Conservation (phyloP, 148 eudicot species). For the Salicornia ramosissima region DNA sequence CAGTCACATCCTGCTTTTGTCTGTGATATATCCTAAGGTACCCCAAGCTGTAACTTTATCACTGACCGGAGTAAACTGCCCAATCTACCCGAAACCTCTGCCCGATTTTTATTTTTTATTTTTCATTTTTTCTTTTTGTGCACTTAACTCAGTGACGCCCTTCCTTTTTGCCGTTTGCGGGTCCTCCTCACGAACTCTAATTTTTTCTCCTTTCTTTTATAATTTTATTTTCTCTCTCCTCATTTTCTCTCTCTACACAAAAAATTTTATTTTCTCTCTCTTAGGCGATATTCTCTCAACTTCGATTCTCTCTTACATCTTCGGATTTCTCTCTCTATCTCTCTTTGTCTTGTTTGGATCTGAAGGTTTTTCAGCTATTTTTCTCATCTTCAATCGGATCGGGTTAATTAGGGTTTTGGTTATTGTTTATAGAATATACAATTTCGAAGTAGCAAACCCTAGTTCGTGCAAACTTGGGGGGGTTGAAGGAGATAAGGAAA, state of each 20-base stretch:
- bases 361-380: neutral
- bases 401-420: constrained; percentile 22
- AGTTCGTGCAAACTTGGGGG: constrained; percentile 11
- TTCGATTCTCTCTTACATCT: constrained; percentile 1
- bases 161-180: constrained; percentile 33
- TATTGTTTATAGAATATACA: neutral
- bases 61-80: constrained; percentile 15
- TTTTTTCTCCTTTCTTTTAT: constrained; percentile 13
- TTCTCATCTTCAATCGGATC: constrained; percentile 18
- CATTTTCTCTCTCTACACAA: constrained; percentile 11
- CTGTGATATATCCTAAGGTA: constrained; percentile 10
- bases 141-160: constrained; percentile 22
- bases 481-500: neutral
- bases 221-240: constrained; percentile 3
- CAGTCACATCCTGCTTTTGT: constrained; percentile 13
- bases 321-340: neutral
- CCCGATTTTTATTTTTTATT: constrained; percentile 10
- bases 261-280: constrained; percentile 4
- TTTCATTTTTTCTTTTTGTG: neutral
- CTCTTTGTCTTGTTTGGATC: constrained; percentile 7
- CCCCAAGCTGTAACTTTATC: constrained; percentile 21
- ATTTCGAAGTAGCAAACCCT: constrained; percentile 10
- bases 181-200: constrained; percentile 19
- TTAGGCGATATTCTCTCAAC: constrained; percentile 18
- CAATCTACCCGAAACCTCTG: constrained; percentile 30